Evolutionary conservation across 1,284 basidiomycete genomes (phyloP), one percentile per base, ranked within the genome.

Genomic region (Xerocomus nothofagi): DNA sequence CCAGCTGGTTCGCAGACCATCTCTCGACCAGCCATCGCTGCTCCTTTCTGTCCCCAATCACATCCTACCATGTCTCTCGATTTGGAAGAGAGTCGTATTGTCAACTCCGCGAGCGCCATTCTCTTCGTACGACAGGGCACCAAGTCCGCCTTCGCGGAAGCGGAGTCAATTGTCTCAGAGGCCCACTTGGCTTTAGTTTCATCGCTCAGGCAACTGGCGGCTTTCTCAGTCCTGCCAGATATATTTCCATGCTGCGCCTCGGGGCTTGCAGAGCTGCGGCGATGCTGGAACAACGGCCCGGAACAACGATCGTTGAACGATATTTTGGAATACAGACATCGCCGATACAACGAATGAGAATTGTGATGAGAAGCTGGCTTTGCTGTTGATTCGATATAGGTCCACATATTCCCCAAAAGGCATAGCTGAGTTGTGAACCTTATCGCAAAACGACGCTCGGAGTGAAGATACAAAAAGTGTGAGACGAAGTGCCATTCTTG

Each of bases 81-180:
- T 68, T 68, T 67, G 59, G 66, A 60, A 55, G 47, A 61, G 37
- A n/a, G 42, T 39, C 30, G 33, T 20, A 38, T 31, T 27, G 50
- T 41, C 54, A 66, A 66, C 64, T 66, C 64, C 64, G 64, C 64
- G 64, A 65, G 60, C 56, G 33, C 39, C 39, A 32, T 24, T 51
- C 56, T 51, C 58, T 54, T 47, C 49, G 50, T 50, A 50, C 20
- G 29, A 44, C 49, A n/a, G 12, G 10, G 37, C 21, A 44, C 44
- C 38, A 65, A 66, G 62, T 66, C 53, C 62, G 57, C 58, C 49
- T 48, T 66, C 66, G 65, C 68, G 67, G 66, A 67, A 58, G 54
- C 64, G 58, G 55, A 60, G 55, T 58, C 60, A 40, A 52, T 55
- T 23, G 31, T 46, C 40, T 42, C 34, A 36, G n/a, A n/a, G n/a